These are phyloP conservation scores for Ceratocystis alfenasii DNA, from an alignment of 2,329 filamentous ascomycete species.

Conservation along the genomic window DNA sequence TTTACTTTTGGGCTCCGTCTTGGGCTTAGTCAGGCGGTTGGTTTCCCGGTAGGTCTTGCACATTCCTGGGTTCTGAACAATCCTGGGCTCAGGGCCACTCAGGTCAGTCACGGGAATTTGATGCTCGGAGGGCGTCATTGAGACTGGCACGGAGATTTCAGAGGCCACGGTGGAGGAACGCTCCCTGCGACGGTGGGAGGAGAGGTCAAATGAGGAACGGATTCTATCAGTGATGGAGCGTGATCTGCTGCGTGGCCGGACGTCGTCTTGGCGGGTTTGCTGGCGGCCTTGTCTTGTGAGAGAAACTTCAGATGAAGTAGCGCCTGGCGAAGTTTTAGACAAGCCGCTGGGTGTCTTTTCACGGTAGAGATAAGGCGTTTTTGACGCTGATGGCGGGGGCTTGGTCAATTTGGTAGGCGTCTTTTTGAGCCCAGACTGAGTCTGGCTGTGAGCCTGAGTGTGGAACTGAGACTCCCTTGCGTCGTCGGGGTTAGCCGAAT, in stretches of 20 bases:
- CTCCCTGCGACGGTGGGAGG: slow-evolving; percentile 11
- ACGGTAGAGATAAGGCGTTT: slow-evolving; percentile 20
- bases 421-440: slow-evolving; percentile 1
- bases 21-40: slow-evolving; percentile 10
- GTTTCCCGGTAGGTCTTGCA: slow-evolving; percentile 17
- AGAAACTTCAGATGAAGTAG: neutral
- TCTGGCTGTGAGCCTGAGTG: slow-evolving; percentile 1
- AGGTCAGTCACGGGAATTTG: slow-evolving; percentile 21
- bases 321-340: neutral
- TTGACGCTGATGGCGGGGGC: slow-evolving; percentile 21
- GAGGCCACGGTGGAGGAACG: slow-evolving; percentile 12
- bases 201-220: slow-evolving; percentile 19
- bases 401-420: slow-evolving; percentile 13
- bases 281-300: slow-evolving; percentile 1
- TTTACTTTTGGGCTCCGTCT: slow-evolving; percentile 11
- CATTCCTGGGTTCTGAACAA: slow-evolving; percentile 20
- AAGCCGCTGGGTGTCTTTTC: slow-evolving; percentile 9
- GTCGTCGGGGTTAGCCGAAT: neutral
- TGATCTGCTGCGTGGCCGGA: slow-evolving; percentile 16
- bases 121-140: slow-evolving; percentile 9
- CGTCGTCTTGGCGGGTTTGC: slow-evolving; percentile 3
- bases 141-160: slow-evolving; percentile 18
- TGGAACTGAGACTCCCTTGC: slow-evolving; percentile 2
- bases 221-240: slow-evolving; percentile 19
- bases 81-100: slow-evolving; percentile 19